Conservation (phyloP, 768 basidiomycete genomes). For the Tricholomella constricta region DNA sequence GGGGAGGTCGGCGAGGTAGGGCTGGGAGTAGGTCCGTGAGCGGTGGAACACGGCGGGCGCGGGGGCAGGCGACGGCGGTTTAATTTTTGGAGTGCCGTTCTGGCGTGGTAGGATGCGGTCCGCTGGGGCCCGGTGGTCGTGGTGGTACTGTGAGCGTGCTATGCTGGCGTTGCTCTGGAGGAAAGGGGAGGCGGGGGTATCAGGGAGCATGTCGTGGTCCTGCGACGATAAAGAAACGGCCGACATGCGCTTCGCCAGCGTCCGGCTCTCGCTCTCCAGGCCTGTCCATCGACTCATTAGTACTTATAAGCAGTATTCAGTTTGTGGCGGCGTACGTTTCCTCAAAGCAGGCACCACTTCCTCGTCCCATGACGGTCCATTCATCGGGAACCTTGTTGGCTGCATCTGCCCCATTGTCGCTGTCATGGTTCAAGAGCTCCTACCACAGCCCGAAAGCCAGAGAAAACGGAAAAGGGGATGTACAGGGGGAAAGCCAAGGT, state of each 20-base stretch:
- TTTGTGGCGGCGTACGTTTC: slow-evolving; percentile 56
- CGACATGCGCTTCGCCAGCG: slow-evolving; percentile 77
- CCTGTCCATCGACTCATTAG: slow-evolving; percentile 43
- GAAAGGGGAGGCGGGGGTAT: slow-evolving; percentile 18
- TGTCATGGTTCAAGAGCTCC: slow-evolving; percentile 5
- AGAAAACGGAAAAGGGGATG: slow-evolving; percentile 1
- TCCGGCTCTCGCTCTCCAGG: slow-evolving; percentile 77
- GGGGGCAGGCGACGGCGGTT: slow-evolving; percentile 17
- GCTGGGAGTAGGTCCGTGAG: slow-evolving; percentile 67
- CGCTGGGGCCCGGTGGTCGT: too few relatives aligned
- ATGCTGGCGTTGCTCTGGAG: slow-evolving; percentile 24
- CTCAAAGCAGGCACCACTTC: slow-evolving; percentile 79
- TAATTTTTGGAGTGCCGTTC: slow-evolving; percentile 30
- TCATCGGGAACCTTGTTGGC: slow-evolving; percentile 36
- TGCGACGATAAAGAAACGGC: slow-evolving; percentile 64
- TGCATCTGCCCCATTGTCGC: slow-evolving; percentile 44
- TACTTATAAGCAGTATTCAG: slow-evolving; percentile 12
- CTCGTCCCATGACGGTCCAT: slow-evolving; percentile 73
- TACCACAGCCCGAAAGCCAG: slow-evolving; percentile 1
- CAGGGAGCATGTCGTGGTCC: slow-evolving; percentile 46
- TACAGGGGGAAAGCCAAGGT: slow-evolving; percentile 6
- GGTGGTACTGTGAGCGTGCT: slow-evolving; percentile 14
- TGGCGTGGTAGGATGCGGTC: too few relatives aligned
- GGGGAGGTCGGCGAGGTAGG: slow-evolving; percentile 44
- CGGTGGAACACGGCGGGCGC: slow-evolving; percentile 41